Evolutionary conservation across 1,284 basidiomycete genomes (phyloP), one percentile per base, ranked within the genome.

Genomic region (Anthracocystis setariae): DNA sequence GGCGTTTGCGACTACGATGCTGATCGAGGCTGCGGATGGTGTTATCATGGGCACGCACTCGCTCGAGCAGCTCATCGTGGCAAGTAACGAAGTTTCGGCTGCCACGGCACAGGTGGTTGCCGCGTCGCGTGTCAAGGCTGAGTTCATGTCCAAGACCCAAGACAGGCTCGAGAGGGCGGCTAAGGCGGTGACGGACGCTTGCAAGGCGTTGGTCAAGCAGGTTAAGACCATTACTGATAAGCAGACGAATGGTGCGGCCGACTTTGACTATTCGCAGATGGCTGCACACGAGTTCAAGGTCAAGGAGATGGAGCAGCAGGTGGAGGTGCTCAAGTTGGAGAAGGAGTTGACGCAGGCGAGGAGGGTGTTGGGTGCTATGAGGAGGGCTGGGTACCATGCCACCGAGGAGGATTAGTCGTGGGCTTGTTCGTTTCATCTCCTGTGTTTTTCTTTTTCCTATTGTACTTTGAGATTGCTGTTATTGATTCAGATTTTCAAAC

Each of bases 181-280:
- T 47, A 98, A 96, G 85, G 95, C 95, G 0, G 96, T 99, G 56
- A 97, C 94, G 2, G 94, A 95, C 80, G 95, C 96, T n/a, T 98
- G 95, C 87, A 93, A 92, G 82, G 93, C 94, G 33, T 89, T 99
- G 53, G 96, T 99, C 60, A 89, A 89, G 79, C 95, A 98, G 84
- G 95, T 99, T 85, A 97, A 96, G 86, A 90, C 93, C 9, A 90
- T 98, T 73, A 91, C 93, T 42, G 91, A 93, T 45, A 90, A 89
- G 83, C 90, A 93, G 84, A 84, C 81, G 37, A 88, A 90, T 35
- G 66, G 58, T 74, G 90, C 92, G 54, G 93, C 93, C 70, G 87
- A 89, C 17, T 87, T 91, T 20, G 93, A 98, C 84, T 98, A 94
- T 85, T 90, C 91, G 84, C 89, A 89, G 65, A 94, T 98, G 93